Evolutionary conservation across 129 eudicot species (phyloP), one percentile per base, ranked within the genome.

Genomic region (Helianthus tuberosus): DNA sequence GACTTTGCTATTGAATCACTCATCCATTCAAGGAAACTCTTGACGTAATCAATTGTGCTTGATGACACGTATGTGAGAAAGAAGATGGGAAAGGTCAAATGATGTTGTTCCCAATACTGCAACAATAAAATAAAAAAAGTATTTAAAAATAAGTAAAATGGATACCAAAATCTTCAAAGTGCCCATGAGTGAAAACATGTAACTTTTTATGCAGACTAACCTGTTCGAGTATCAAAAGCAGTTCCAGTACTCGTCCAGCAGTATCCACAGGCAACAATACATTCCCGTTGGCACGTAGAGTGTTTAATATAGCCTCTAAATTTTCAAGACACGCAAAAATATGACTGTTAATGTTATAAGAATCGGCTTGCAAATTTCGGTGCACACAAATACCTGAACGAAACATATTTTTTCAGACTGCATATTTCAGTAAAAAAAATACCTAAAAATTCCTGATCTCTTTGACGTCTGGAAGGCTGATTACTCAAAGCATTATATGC

Each of bases 21-120:
- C 98, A 90, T 93, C 96, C 93, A 90, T 73, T 90, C 98, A 60
- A 93, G 98, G 50, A 93, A 93, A 80, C 96, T 90, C 87, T 93
- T 93, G 64, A 79, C 97, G 76, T 88, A 93, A 68, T 93, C 96
- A 76, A 93, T 79, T 29, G 96, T 88, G 83, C 98, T 93, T 64
- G 97, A 88, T 29, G 98, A 76, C 41, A 93, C 91, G 73, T 93
- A 86, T 25, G 97, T 86, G 75, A 93, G 93, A 66, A 88, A 93
- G 93, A 86, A 93, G 81, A 93, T 88, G 7, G 98, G 98, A 81
- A 83, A 86, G 8, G 93, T 78, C 85, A 93, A 81, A 73, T 93
- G 89, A 78, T 86, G 80, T 38, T 93, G 98, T 64, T 85, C 87
- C 98, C 97, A 93, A 71, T 81, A 84, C 98, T 93, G 93, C 85